Conservation (phyloP, 768 basidiomycete genomes). For the Suillus variegatus region DNA sequence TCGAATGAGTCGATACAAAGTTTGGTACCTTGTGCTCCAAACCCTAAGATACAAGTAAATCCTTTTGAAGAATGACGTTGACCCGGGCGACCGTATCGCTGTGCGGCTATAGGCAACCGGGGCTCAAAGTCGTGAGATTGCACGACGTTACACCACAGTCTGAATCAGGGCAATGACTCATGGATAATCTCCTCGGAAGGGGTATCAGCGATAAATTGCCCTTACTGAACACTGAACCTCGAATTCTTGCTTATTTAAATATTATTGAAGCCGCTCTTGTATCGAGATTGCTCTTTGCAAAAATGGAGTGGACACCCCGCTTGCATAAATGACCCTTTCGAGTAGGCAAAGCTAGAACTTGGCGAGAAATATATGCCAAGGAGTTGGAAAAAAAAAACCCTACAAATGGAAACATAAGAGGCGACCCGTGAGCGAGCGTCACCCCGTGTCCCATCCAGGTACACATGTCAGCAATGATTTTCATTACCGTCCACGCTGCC, state of each 20-base stretch:
- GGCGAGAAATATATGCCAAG: not conserved
- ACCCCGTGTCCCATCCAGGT: not conserved
- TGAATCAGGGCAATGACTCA: not conserved
- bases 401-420: not conserved
- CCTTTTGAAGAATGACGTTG: not conserved
- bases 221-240: not conserved
- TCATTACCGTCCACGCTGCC: not conserved
- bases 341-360: not conserved
- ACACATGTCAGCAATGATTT: not conserved
- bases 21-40: not conserved
- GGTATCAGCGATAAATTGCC: not conserved
- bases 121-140: not conserved
- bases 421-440: not conserved
- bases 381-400: not conserved
- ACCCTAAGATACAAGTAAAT: not conserved
- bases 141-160: not conserved
- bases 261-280: not conserved
- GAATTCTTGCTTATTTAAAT: not conserved
- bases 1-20: not conserved
- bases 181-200: constrained; percentile 1
- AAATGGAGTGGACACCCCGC: not conserved
- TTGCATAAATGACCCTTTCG: not conserved
- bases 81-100: not conserved
- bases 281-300: not conserved
- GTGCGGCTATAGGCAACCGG: not conserved